Percentiles rank a stretch among this genome's conserved stretches.
These are phyloP conservation scores for Tetradesmus obliquus DNA, from an alignment of 139 green algal genomes.

Conservation along the genomic window DNA sequence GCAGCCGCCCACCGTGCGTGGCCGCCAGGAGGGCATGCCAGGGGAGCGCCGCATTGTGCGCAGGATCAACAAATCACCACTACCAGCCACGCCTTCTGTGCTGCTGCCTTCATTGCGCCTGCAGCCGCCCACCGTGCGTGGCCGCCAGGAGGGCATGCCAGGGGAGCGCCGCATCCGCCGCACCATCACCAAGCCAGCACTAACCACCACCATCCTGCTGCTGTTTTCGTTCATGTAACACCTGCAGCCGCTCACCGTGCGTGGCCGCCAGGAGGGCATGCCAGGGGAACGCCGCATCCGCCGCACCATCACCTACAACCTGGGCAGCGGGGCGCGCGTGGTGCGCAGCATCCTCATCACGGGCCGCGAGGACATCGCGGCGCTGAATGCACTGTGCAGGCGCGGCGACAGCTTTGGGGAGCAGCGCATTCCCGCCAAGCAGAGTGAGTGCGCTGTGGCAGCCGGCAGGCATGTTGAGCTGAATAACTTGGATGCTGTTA, in stretches of 20 bases:
- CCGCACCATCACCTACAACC: constrained; percentile 53
- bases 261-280: constrained; percentile 42
- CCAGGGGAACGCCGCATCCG: constrained; percentile 55
- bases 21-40: neutral
- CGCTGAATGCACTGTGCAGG: constrained; percentile 63
- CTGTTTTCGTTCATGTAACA: neutral
- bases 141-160: constrained; percentile 44
- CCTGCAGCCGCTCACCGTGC: constrained; percentile 43
- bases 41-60: neutral
- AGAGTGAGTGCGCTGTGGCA: neutral
- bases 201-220: neutral
- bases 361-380: constrained; percentile 42
- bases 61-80: too few relatives aligned
- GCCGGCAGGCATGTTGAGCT: neutral
- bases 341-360: constrained; percentile 8
- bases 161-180: constrained; percentile 57
- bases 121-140: neutral
- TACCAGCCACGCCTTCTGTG: neutral
- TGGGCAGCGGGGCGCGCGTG: neutral
- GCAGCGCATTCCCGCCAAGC: constrained; percentile 28
- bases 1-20: neutral
- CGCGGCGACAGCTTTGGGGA: constrained; percentile 46
- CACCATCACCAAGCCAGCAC: constrained; percentile 51
- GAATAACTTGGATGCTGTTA: neutral
- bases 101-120: neutral